Base-by-base conservation (phyloP, 2,329 filamentous ascomycete species). In the Cytospora schulzeri region DNA sequence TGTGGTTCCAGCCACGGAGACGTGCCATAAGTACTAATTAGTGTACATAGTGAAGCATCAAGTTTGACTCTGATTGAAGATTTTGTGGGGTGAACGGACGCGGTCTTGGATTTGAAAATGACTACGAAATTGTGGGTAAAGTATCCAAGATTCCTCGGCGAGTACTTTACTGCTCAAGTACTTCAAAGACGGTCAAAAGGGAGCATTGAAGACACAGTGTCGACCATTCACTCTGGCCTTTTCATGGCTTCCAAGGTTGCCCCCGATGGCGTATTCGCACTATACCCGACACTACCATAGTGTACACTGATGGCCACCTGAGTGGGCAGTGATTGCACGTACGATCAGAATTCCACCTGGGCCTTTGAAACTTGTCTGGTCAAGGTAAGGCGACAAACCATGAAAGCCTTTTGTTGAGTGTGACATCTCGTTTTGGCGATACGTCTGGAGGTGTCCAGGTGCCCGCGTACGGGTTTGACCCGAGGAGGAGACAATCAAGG, bases 31-130 rank as follows among this genome's bases (percentile, higher is more conserved):
- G 38, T 29, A 51, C 12, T 38, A 38, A 12, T 12, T 35, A 33
- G 35, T 56, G 33, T 35, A 35, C 33, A 12, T 35, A 35, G 17
- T 19, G 5, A 33, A 38, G 35, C 35, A 57, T 15, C 24, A 24
- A 28, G 55, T 48, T 31, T 58, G 56, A 51, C n/a, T 50, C 56
- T 58, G 56, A 50, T 50, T 50, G 41, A 31, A 41, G 14, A 24
- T 14, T 15, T n/a, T 48, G 35, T 57, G 55, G 55, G 48, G 35
- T 45, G 55, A 31, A 38, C 55, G 35, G 29, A 57, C 29, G 26
- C n/a, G 54, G 54, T 48, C 41, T 48, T 48, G n/a, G n/a, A 22
- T 15, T 45, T 48, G n/a, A 48, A 24, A 48, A 48, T 12, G n/a
- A 48, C 9, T 48, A 24, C 45, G 24, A 48, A 48, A 48, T 48